Conservation (phyloP, 2,329 filamentous ascomycete genomes). For the Exophiala oligosperma region DNA sequence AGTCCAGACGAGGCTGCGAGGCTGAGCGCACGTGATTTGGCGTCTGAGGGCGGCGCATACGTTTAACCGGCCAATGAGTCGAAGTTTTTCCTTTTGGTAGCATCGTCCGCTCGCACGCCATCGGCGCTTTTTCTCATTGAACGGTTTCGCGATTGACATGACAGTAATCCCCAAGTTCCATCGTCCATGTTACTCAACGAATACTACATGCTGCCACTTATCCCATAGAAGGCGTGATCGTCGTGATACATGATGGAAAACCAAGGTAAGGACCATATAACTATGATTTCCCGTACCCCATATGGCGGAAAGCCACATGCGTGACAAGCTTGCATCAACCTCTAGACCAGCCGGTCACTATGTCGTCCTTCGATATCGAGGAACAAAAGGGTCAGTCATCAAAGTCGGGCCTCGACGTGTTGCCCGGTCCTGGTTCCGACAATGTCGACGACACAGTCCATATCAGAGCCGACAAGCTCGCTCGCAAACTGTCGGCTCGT, state of each 20-base stretch:
- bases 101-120: constrained; percentile 1
- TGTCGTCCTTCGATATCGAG: background rate
- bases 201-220: constrained; percentile 5
- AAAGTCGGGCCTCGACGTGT: background rate
- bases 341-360: background rate
- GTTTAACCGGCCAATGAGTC: too few relatives aligned
- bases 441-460: background rate
- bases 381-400: background rate
- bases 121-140: constrained; percentile 1
- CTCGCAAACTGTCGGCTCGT: constrained; percentile 57
- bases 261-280: background rate
- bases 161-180: background rate
- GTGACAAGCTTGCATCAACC: background rate
- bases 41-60: too few relatives aligned
- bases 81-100: too few relatives aligned
- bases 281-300: too few relatives aligned
- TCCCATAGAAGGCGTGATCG: background rate
- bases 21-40: background rate
- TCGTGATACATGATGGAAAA: background rate
- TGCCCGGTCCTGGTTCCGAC: background rate
- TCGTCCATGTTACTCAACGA: background rate
- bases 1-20: background rate
- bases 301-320: too few relatives aligned
- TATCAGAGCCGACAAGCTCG: constrained; percentile 49
- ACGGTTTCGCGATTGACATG: background rate